phyloP scores from a whole-genome alignment of 2,329 filamentous ascomycete genomes.

The Pyricularia grisea region DNA sequence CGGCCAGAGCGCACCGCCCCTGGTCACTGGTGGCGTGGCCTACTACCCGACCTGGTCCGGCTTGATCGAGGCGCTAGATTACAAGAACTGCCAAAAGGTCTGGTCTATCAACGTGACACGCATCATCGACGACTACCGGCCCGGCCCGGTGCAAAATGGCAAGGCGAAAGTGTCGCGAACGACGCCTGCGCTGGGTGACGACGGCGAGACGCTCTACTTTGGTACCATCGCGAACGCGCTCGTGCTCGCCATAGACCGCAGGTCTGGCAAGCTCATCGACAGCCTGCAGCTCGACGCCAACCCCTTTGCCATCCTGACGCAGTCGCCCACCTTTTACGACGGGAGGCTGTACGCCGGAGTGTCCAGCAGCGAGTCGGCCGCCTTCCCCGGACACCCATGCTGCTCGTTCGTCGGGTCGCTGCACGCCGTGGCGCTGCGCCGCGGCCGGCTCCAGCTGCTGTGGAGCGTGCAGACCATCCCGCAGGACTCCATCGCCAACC shows the following conservation, averaged over 20 bases:
- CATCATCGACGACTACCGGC: slow-evolving; percentile 11
- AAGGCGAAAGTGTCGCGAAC: slow-evolving; percentile 10
- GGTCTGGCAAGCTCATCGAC: slow-evolving; percentile 13
- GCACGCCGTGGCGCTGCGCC: slow-evolving; percentile 12
- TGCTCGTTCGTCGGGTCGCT: slow-evolving; percentile 21
- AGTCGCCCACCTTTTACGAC: slow-evolving; percentile 17
- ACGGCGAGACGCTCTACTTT: slow-evolving; percentile 19
- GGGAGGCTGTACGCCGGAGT: slow-evolving; percentile 19
- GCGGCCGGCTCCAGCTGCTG: slow-evolving; percentile 10
- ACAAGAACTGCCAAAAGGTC: slow-evolving; percentile 13
- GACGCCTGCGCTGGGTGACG: slow-evolving; percentile 11
- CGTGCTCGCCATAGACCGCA: slow-evolving; percentile 15
- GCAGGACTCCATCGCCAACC: slow-evolving; percentile 9
- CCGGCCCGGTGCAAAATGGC: background rate
- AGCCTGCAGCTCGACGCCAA: slow-evolving; percentile 15
- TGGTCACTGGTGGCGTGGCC: slow-evolving; percentile 8
- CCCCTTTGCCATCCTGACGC: slow-evolving; percentile 17
- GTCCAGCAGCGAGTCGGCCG: slow-evolving; percentile 17
- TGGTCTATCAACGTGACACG: slow-evolving; percentile 20
- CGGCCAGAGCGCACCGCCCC: slow-evolving; percentile 13
- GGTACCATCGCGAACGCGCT: slow-evolving; percentile 17
- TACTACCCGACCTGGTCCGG: slow-evolving; percentile 23
- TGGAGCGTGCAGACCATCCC: slow-evolving; percentile 13
- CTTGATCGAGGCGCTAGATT: slow-evolving; percentile 20
- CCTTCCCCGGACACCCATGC: slow-evolving; percentile 15